A percentile compares a stretch with the other conserved stretches of the same genome.
Evolutionary conservation across 208 protist genomes (phyloP).

Genomic region (Blastocrithidia nonstop): DNA sequence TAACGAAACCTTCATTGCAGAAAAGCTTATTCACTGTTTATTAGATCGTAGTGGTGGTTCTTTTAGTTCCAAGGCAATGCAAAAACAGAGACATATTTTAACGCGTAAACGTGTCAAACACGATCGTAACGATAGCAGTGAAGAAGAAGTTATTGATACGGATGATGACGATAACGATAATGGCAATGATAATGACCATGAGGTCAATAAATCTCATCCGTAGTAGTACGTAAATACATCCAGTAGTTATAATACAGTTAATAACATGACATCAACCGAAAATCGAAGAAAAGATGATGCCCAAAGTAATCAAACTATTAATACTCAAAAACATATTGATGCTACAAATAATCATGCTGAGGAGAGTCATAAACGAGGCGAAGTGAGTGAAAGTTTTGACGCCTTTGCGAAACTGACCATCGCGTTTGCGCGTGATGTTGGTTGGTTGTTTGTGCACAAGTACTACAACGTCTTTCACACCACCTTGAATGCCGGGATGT

Average conservation of each 20-base stretch:
- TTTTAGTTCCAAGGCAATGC: constrained; percentile 6
- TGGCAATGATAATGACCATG: too few species aligned
- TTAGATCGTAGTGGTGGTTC: constrained; percentile 20
- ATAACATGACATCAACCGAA: too few species aligned
- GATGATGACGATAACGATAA: not conserved
- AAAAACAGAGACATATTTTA: not conserved
- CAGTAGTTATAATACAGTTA: too few species aligned
- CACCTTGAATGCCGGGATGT: constrained; percentile 61
- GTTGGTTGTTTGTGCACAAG: constrained; percentile 37
- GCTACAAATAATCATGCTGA: not conserved
- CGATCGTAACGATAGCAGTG: not conserved
- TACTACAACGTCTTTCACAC: constrained; percentile 81
- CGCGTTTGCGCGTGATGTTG: constrained; percentile 68
- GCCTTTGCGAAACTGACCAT: constrained; percentile 68
- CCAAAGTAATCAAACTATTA: too few species aligned
- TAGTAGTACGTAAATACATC: too few species aligned
- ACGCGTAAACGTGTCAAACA: constrained; percentile 2
- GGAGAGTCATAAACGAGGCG: constrained; percentile 12
- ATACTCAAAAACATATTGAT: too few species aligned
- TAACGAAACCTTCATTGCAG: constrained; percentile 57
- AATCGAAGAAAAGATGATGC: too few species aligned
- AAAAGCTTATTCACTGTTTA: constrained; percentile 43
- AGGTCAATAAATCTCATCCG: too few species aligned
- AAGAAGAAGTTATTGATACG: not conserved
- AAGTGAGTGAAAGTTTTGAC: constrained; percentile 46